Conservation (phyloP, 108 stramenopile species). For the Aurantiochytrium sp. region DNA sequence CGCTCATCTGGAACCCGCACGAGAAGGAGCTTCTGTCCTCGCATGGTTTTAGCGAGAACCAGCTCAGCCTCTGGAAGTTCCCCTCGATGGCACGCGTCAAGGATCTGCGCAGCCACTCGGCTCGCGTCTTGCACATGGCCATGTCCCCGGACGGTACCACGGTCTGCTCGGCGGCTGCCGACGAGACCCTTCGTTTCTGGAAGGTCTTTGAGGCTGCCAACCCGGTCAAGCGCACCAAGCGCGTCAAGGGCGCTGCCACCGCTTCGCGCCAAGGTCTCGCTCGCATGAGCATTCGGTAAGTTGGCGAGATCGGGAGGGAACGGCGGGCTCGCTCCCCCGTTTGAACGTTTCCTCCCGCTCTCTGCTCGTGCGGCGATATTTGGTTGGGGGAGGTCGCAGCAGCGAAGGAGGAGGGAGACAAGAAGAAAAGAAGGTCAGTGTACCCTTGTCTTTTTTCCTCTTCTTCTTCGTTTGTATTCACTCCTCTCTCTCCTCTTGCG, state of each 20-base stretch:
- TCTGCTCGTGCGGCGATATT: no score
- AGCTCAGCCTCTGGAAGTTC: slow-evolving; percentile 91
- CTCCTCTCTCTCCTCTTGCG: no score
- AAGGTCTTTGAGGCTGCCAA: slow-evolving; percentile 70
- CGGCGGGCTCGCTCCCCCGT: no score
- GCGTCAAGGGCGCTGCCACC: neutral
- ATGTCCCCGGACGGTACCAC: slow-evolving; percentile 83
- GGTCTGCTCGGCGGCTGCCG: slow-evolving; percentile 90
- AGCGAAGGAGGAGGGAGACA: no score
- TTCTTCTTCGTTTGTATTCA: no score
- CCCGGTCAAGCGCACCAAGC: slow-evolving; percentile 4
- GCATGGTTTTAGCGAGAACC: slow-evolving; percentile 94
- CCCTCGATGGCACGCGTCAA: slow-evolving; percentile 87
- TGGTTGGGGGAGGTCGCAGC: no score
- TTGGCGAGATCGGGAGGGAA: neutral
- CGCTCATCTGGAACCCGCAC: slow-evolving; percentile 83
- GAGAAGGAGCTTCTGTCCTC: slow-evolving; percentile 90
- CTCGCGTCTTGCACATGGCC: slow-evolving; percentile 87
- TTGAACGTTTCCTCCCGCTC: no score
- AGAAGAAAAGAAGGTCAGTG: no score
- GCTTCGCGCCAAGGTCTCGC: neutral
- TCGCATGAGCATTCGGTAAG: slow-evolving; percentile 19
- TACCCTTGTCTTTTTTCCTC: no score
- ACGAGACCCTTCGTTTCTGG: slow-evolving; percentile 98
- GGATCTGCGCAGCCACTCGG: slow-evolving; percentile 88